These are phyloP conservation scores for Mortierella sp. DNA, from an alignment of 371 early-diverging fungal genomes.

Conservation along the genomic window DNA sequence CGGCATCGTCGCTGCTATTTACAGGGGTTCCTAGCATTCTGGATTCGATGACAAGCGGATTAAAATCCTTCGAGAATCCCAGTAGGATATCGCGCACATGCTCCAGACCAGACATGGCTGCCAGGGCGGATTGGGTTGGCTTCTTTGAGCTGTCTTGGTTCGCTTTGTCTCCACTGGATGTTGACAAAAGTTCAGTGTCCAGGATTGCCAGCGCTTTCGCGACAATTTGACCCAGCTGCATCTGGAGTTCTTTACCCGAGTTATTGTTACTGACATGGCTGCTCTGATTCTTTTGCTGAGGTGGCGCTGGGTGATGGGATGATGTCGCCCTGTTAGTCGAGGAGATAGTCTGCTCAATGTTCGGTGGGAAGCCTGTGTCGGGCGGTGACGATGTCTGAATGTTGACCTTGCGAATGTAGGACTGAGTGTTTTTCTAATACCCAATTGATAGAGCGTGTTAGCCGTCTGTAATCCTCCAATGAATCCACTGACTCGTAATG, in stretches of 20 bases:
- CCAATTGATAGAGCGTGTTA: neutral
- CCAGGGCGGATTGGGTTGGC: slow-evolving; percentile 27
- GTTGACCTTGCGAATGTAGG: slow-evolving; percentile 43
- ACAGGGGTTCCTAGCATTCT: slow-evolving; percentile 19
- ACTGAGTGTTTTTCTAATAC: slow-evolving; percentile 49
- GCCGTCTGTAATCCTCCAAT: neutral
- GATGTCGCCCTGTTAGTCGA: slow-evolving; percentile 24
- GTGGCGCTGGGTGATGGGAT: slow-evolving; percentile 25
- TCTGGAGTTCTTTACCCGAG: slow-evolving; percentile 18
- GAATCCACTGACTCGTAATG: neutral
- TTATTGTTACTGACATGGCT: slow-evolving; percentile 3
- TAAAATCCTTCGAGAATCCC: slow-evolving; percentile 61
- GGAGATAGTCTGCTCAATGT: slow-evolving; percentile 37
- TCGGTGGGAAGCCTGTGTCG: slow-evolving; percentile 38
- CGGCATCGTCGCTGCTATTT: neutral
- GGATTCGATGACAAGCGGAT: slow-evolving; percentile 59
- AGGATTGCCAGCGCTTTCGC: slow-evolving; percentile 63
- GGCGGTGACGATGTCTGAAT: slow-evolving; percentile 4
- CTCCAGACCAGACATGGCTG: slow-evolving; percentile 66
- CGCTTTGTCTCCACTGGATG: slow-evolving; percentile 9
- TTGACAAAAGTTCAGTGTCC: slow-evolving; percentile 60
- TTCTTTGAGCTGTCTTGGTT: neutral
- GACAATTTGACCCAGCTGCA: slow-evolving; percentile 65
- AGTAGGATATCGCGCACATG: slow-evolving; percentile 70
- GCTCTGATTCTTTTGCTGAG: slow-evolving; percentile 8